These are phyloP conservation scores for Globisporangium heterothallicum DNA, from an alignment of 352 stramenopile genomes.

Conservation along the genomic window DNA sequence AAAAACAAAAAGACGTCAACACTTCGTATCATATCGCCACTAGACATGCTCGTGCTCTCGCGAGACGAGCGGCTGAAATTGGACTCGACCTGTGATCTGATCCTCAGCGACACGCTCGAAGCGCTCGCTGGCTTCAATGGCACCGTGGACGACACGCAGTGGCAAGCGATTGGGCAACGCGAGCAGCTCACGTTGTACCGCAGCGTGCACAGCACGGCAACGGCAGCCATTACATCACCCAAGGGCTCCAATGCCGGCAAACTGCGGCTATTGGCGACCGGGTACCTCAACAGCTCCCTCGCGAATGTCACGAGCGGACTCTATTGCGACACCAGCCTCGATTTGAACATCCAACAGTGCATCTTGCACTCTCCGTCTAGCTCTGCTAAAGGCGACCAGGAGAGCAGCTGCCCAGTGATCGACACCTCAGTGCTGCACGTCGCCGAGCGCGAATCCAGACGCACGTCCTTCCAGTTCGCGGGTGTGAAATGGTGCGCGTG, in stretches of 20 bases:
- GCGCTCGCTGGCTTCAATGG: constrained; percentile 38
- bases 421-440: constrained; percentile 36
- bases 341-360: constrained; percentile 30
- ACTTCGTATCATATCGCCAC: too few species aligned
- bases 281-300: constrained; percentile 34
- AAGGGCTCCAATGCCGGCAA: constrained; percentile 5
- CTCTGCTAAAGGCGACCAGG: not conserved
- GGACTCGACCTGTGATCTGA: constrained; percentile 36
- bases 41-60: constrained; percentile 14
- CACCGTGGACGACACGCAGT: constrained; percentile 23
- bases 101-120: constrained; percentile 43
- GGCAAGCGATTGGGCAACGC: constrained; percentile 26
- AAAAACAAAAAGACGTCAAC: not conserved
- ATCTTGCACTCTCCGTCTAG: constrained; percentile 22
- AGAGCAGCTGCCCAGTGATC: constrained; percentile 13
- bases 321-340: constrained; percentile 34
- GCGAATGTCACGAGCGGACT: constrained; percentile 32
- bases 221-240: constrained; percentile 1
- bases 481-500: constrained; percentile 54
- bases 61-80: constrained; percentile 32
- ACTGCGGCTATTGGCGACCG: constrained; percentile 29
- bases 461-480: constrained; percentile 48
- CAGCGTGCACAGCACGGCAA: too few species aligned
- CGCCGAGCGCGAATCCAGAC: constrained; percentile 23
- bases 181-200: constrained; percentile 37